Conservation (phyloP, 2,329 filamentous ascomycete species). For the Arthrobotrys pseudoclavata region DNA sequence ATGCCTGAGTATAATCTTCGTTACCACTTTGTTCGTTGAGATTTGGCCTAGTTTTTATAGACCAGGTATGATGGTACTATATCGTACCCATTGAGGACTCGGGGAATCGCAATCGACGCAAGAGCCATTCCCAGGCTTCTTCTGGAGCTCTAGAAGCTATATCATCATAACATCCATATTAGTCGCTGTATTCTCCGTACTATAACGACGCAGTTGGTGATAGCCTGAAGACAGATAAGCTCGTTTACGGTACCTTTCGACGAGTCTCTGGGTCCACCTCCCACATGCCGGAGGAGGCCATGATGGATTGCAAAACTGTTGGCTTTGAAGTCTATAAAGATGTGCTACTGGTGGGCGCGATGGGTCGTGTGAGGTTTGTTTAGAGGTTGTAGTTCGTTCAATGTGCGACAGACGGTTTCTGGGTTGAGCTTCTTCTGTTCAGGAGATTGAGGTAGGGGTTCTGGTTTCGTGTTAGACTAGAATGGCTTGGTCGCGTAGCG, state of each 20-base stretch:
- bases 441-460: not conserved
- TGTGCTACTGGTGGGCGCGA: no score
- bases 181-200: constrained; percentile 23
- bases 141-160: constrained; percentile 90
- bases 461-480: no score
- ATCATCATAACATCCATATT: constrained; percentile 31
- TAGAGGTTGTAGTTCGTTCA: no score
- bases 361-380: no score
- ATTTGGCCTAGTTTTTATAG: constrained; percentile 1
- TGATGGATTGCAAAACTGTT: not conserved
- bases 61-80: constrained; percentile 5
- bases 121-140: constrained; percentile 85
- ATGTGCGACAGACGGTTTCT: no score
- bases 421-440: not conserved
- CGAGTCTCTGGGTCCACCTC: constrained; percentile 98
- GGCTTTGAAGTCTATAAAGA: no score
- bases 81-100: constrained; percentile 85
- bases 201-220: not conserved
- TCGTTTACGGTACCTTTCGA: constrained; percentile 77
- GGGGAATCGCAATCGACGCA: constrained; percentile 97
- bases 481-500: no score
- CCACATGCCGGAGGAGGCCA: constrained; percentile 76
- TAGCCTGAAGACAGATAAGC: constrained; percentile 53
- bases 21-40: not conserved
- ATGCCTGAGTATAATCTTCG: constrained; percentile 69